Base-by-base conservation (phyloP, 192 early-diverging fungal genomes). In the Coemansia sp. region DNA sequence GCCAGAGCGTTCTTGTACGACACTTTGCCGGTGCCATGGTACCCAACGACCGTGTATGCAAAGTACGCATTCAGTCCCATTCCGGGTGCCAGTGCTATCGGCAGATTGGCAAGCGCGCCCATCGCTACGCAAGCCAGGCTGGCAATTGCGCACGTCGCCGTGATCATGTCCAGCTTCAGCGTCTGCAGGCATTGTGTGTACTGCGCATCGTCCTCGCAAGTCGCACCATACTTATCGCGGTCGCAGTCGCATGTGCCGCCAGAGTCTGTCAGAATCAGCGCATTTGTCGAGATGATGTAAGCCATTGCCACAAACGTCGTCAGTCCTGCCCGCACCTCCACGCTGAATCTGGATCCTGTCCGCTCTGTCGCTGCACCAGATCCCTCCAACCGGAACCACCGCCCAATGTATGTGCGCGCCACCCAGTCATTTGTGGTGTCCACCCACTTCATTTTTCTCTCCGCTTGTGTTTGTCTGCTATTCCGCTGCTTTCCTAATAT, bases 31-130 rank as follows among this genome's bases (percentile, higher is more conserved):
- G 85, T 85, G 3, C 91, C 92, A 61, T 88, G 90, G 77, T 87
- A 91, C 9, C 90, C 91, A 16, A 94, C 92, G 10, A 94, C 92
- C 0, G 89, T 92, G 70, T 91, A 93, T 8, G 91, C 88, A 71
- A 94, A 93, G 70, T 92, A 94, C 25, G 92, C 90, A 60, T 90
- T 93, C 19, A 93, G 77, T 9, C 92, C 92, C 88, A 94, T 88
- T 67, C 91, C 91, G 17, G 92, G 92, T 11, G 92, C 92, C 75
- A 94, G 71, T 16, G 89, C 90, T 66, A 94, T 76, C 2, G 92
- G 92, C 68, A 92, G 75, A 64, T 94, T 93, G 6, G 92, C 89
- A 17, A 89, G 74, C 7, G 85, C 43, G 51, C 89, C 88, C 80
- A 91, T 90, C n/a, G 88, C 73, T n/a, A 87, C 67, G 41, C 85